Percentiles rank a stretch among this genome's conserved stretches.
Evolutionary conservation across 192 early-diverging fungal genomes (phyloP).

Genomic region (Spinellus fusiger): DNA sequence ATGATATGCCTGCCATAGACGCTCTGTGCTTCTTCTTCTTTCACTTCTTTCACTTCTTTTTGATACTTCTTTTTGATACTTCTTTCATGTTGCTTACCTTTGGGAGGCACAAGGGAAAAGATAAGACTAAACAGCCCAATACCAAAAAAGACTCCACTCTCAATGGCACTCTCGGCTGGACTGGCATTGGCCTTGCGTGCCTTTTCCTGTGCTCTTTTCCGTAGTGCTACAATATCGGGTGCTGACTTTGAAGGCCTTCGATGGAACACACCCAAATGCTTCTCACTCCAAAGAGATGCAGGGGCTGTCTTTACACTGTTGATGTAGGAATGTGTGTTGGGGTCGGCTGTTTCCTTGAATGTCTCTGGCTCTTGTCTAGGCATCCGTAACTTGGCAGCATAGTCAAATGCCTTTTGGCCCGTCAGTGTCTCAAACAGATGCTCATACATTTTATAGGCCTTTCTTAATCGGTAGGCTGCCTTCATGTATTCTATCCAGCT

Average conservation of each 20-base stretch:
- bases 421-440: conserved; percentile 29
- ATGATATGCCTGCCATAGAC: no score
- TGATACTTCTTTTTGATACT: neutral
- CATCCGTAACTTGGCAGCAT: conserved; percentile 9
- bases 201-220: neutral
- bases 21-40: no score
- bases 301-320: conserved; percentile 1
- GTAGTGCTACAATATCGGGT: neutral
- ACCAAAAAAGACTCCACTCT: conserved; percentile 29
- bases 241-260: neutral
- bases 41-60: no score
- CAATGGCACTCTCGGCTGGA: conserved; percentile 1
- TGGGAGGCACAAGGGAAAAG: conserved; percentile 30
- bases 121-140: conserved; percentile 28
- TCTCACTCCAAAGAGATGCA: neutral
- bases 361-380: neutral
- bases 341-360: neutral
- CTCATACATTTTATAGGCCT: conserved; percentile 31
- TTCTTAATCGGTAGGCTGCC: conserved; percentile 30
- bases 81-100: conserved; percentile 12
- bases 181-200: neutral
- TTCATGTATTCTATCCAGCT: conserved; percentile 34
- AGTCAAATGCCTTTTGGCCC: conserved; percentile 21
- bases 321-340: neutral
- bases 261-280: conserved; percentile 3